Evolutionary conservation across 2,329 filamentous ascomycete genomes (phyloP).

Genomic region (Cytospora chrysosperma): DNA sequence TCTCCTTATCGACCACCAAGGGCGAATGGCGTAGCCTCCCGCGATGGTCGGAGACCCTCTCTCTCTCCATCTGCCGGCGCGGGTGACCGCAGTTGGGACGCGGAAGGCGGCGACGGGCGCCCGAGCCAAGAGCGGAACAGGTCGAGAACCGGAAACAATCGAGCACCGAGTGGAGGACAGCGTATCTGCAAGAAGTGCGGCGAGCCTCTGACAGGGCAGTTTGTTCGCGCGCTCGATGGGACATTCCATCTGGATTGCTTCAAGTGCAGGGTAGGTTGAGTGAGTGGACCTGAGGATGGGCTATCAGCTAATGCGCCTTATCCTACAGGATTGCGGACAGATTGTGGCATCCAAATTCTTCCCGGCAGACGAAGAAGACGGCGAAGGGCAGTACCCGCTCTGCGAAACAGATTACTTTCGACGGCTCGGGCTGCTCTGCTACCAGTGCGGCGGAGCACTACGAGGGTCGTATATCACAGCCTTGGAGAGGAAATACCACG

Average conservation of each 20-base stretch:
- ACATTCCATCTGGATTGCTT: conserved; percentile 98
- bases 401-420: conserved; percentile 99
- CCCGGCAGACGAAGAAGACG: conserved; percentile 87
- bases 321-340: conserved; percentile 81
- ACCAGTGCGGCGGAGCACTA: conserved; percentile 86
- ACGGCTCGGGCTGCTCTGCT: conserved; percentile 84
- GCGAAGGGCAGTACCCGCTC: conserved; percentile 83
- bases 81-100: conserved; percentile 23
- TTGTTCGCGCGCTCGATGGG: conserved; percentile 87
- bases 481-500: conserved; percentile 96
- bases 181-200: conserved; percentile 84
- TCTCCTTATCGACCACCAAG: conserved; percentile 31
- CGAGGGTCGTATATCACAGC: conserved; percentile 98
- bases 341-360: conserved; percentile 99
- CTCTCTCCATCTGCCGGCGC: conserved; percentile 22
- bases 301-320: conserved; percentile 26
- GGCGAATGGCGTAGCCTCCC: conserved; percentile 28
- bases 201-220: conserved; percentile 86
- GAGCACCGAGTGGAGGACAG: conserved; percentile 58
- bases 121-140: conserved; percentile 58
- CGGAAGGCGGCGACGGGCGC: conserved; percentile 36
- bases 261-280: conserved; percentile 77
- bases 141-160: conserved; percentile 53
- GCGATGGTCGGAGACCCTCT: conserved; percentile 23
- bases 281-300: background rate